Evolutionary conservation across 1,284 basidiomycete species (phyloP), one percentile per base, ranked within the genome.

Genomic region (Rhizoctonia solani): DNA sequence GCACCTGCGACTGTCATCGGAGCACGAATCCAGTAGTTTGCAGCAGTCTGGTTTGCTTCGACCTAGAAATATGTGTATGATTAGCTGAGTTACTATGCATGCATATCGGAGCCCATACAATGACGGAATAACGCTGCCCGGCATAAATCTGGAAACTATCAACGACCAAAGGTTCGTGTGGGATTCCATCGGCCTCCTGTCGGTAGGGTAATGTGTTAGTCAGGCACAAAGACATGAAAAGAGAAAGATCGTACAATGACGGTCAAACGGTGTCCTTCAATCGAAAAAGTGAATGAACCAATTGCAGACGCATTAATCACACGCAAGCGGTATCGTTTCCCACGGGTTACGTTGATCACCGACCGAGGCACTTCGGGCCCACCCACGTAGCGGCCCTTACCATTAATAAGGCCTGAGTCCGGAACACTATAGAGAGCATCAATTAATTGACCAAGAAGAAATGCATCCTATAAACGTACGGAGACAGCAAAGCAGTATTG

Each of bases 121-220:
- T 86, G 55, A 98, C 80, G 0, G 93, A 95, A 78, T 95, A 97
- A 19, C 95, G 86, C 77, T 98, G 95, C 0, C 94, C 95, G 49
- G 90, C 93, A 5, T 91, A 83, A 68, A 97, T 71, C 44, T 85
- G 83, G 65, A 98, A 73, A 37, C 87, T 76, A 73, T 92, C 88
- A 66, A 87, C 85, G 5, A 27, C 29, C 11, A 54, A 30, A n/a
- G 61, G 61, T 30, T 54, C 25, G 19, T 66, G 61, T 1, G 61
- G n/a, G 41, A 66, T 54, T 23, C 61, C 44, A 46, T 46, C 44
- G 6, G 44, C 44, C 21, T 46, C 44, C 44, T 46, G 19, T 42
- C 19, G 4, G 37, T 30, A 46, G 44, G 21, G 14, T 9, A 42
- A n/a, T 52, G 21, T 9, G 6, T 9, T 6, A 46, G 44, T 14